phyloP scores from a whole-genome alignment of 2,329 filamentous ascomycete genomes.

The Hymenoscyphus linearis region DNA sequence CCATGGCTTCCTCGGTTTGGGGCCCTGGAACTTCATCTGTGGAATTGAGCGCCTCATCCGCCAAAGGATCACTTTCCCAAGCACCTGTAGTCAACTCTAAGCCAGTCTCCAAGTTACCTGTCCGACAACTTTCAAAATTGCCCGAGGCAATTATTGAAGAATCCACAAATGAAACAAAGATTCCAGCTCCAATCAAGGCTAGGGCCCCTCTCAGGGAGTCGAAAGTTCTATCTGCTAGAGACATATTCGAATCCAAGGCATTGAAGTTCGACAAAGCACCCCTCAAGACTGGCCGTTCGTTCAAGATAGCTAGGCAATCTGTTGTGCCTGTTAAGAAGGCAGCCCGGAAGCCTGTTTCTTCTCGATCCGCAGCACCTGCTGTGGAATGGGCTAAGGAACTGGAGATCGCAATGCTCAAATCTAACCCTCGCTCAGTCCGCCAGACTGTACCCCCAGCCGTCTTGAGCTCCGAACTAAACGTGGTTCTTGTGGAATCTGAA shows the following conservation, averaged over 20 bases:
- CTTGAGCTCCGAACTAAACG: conserved; percentile 21
- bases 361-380: conserved; percentile 6
- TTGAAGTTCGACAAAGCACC: conserved; percentile 13
- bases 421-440: conserved; percentile 7
- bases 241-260: conserved; percentile 23
- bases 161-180: conserved; percentile 6
- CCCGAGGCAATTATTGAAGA: not conserved
- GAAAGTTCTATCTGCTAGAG: conserved; percentile 22
- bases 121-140: conserved; percentile 11
- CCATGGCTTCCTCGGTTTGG: conserved; percentile 30
- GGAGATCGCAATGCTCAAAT: conserved; percentile 19
- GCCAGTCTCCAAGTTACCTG: conserved; percentile 16
- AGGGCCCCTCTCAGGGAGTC: conserved; percentile 24
- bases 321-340: conserved; percentile 9
- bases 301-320: not conserved
- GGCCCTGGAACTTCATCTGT: conserved; percentile 9
- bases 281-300: conserved; percentile 11
- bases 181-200: conserved; percentile 8
- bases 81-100: conserved; percentile 16
- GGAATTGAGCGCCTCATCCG: conserved; percentile 13
- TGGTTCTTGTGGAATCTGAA: conserved; percentile 11
- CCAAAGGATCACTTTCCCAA: conserved; percentile 13
- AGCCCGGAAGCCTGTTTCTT: not conserved
- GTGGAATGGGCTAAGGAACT: conserved; percentile 26
- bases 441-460: conserved; percentile 10